Evolutionary conservation across 2,329 filamentous ascomycete genomes (phyloP).

Genomic region (Fonsecaea nubica): DNA sequence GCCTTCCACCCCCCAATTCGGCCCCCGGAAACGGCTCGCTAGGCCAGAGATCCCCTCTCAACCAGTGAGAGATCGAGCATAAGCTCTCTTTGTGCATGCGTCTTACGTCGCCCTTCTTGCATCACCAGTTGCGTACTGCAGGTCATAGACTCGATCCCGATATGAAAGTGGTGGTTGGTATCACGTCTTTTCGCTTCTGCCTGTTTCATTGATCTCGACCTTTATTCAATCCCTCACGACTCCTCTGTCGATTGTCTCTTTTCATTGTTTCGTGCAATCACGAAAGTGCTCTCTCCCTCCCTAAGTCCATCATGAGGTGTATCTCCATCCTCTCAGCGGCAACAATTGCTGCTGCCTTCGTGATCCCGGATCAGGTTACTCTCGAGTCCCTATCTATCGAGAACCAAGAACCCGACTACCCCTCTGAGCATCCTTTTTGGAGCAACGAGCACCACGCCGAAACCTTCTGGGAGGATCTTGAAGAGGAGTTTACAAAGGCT

Average conservation of each 20-base stretch:
- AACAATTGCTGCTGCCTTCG: constrained; percentile 38
- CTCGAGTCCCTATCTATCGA: constrained; percentile 37
- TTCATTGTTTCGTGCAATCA: neutral
- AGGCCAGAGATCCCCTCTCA: constrained; percentile 1
- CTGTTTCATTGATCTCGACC: constrained; percentile 12
- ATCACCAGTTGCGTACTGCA: constrained; percentile 17
- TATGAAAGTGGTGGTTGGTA: neutral
- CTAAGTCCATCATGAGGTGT: constrained; percentile 34
- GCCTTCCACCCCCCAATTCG: neutral
- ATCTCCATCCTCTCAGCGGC: constrained; percentile 36
- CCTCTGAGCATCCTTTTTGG: constrained; percentile 37
- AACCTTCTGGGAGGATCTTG: constrained; percentile 40
- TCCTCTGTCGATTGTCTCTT: constrained; percentile 11
- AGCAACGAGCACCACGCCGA: constrained; percentile 33
- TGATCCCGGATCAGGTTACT: constrained; percentile 40
- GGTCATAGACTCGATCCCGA: constrained; percentile 14
- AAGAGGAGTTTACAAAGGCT: constrained; percentile 43
- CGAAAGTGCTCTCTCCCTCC: neutral
- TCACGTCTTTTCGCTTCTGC: constrained; percentile 25
- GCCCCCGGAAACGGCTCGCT: neutral
- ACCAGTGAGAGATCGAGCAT: neutral
- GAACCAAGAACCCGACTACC: constrained; percentile 28
- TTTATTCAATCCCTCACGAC: constrained; percentile 3
- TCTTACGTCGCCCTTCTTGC: constrained; percentile 12
- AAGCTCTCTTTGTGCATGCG: constrained; percentile 2